Evolutionary conservation across 352 stramenopile species (phyloP).

Genomic region (Pythium folliculosum): DNA sequence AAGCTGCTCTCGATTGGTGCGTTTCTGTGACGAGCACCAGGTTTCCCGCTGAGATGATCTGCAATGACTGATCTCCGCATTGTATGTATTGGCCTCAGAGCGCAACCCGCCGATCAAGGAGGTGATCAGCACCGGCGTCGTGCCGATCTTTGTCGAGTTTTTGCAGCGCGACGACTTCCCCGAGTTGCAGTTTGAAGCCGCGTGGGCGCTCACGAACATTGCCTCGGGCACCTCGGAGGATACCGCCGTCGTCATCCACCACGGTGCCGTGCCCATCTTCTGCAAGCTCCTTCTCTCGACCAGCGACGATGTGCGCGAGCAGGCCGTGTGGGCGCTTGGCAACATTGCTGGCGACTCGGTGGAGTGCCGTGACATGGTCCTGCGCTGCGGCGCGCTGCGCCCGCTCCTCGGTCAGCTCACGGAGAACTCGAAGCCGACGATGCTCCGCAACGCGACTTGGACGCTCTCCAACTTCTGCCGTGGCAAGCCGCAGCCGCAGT

Average conservation of each 20-base stretch:
- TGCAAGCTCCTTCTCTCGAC: constrained; percentile 94
- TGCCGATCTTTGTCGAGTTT: constrained; percentile 98
- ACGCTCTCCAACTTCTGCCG: constrained; percentile 99
- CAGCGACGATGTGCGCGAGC: constrained; percentile 97
- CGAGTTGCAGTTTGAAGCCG: constrained; percentile 97
- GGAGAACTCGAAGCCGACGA: constrained; percentile 95
- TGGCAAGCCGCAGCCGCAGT: constrained; percentile 75
- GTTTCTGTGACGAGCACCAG: constrained; percentile 1
- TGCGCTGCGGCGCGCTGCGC: constrained; percentile 91
- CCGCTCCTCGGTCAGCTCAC: constrained; percentile 95
- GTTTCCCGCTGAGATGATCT: background rate
- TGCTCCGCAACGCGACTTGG: constrained; percentile 99
- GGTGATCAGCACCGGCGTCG: constrained; percentile 98
- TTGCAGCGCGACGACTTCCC: constrained; percentile 94
- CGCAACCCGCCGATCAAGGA: constrained; percentile 99
- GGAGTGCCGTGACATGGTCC: constrained; percentile 95
- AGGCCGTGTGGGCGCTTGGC: constrained; percentile 97
- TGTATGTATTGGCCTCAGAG: constrained; percentile 58
- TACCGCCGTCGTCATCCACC: constrained; percentile 97
- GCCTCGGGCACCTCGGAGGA: constrained; percentile 97
- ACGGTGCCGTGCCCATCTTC: constrained; percentile 97
- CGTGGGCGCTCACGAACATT: constrained; percentile 99
- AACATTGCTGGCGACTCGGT: constrained; percentile 99
- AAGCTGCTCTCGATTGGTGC: constrained; percentile 97
- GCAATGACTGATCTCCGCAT: background rate